These are phyloP conservation scores for Hypocrella siamensis DNA, from an alignment of 2,329 filamentous ascomycete genomes.

Conservation along the genomic window DNA sequence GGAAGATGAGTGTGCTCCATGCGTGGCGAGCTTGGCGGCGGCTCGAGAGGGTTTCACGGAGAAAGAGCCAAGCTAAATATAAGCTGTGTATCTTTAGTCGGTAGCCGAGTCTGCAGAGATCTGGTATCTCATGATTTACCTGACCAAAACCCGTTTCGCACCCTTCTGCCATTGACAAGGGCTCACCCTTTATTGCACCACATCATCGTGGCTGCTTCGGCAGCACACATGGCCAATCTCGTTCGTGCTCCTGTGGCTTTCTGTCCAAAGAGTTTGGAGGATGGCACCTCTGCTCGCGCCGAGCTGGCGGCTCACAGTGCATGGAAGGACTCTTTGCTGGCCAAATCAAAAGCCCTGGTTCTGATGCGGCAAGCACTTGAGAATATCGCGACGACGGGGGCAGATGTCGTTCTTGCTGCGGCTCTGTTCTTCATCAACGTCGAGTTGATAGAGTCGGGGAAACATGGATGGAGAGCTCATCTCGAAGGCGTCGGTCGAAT, in stretches of 20 bases:
- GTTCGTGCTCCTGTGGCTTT: slow-evolving; percentile 15
- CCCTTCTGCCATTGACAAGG: slow-evolving; percentile 24
- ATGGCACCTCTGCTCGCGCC: slow-evolving; percentile 1
- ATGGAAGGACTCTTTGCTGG: slow-evolving; percentile 26
- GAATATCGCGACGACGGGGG: slow-evolving; percentile 18
- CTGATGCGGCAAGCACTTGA: slow-evolving; percentile 24
- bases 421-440: slow-evolving; percentile 34
- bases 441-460: slow-evolving; percentile 32
- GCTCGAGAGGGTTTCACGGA: no score
- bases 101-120: slow-evolving; percentile 34
- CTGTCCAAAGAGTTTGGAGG: not conserved
- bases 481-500: slow-evolving; percentile 28
- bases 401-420: slow-evolving; percentile 26
- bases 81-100: no score
- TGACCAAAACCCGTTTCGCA: slow-evolving; percentile 29
- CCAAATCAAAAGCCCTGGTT: slow-evolving; percentile 27
- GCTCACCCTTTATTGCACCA: slow-evolving; percentile 26
- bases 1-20: no score
- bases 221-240: slow-evolving; percentile 30
- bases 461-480: slow-evolving; percentile 30
- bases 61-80: no score
- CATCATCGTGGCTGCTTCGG: slow-evolving; percentile 31
- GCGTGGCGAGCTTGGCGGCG: no score
- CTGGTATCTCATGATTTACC: slow-evolving; percentile 30
- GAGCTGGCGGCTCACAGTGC: slow-evolving; percentile 11